phyloP scores from a whole-genome alignment of 305 asterid genomes.

The Caryopteris hybrid region DNA sequence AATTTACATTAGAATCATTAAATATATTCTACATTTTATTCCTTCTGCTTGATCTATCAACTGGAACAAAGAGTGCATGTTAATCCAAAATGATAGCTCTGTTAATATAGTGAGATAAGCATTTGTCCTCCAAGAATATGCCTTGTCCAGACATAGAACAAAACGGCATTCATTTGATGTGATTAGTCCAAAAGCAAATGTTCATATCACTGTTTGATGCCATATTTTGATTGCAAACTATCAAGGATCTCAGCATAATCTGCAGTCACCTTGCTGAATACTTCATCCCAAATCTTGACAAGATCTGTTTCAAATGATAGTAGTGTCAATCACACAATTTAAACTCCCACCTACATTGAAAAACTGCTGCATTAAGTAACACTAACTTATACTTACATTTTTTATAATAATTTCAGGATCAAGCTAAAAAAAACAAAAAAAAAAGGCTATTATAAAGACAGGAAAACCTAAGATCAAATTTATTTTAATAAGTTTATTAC shows the following conservation, averaged over 20 bases:
- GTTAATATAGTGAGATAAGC: background rate
- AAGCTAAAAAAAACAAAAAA: background rate
- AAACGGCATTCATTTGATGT: background rate
- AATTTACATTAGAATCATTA: background rate
- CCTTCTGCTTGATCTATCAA: background rate
- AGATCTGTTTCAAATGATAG: conserved; percentile 49
- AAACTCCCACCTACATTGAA: background rate
- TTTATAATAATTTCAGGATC: background rate
- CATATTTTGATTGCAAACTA: conserved; percentile 37
- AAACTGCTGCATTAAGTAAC: background rate
- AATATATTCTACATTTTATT: background rate
- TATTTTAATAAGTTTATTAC: background rate
- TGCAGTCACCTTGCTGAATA: conserved; percentile 44
- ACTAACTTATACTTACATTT: background rate
- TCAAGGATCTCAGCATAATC: conserved; percentile 40
- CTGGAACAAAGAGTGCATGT: background rate
- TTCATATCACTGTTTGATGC: conserved; percentile 29
- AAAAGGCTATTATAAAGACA: background rate
- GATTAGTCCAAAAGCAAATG: background rate
- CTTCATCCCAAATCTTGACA: conserved; percentile 58
- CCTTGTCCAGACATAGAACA: too few relatives aligned
- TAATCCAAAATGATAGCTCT: background rate
- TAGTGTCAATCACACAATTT: background rate
- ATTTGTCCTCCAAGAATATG: too few relatives aligned
- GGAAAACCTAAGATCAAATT: background rate